Evolutionary conservation across 257 asterid species (phyloP).

Genomic region (Gentiana macrophylla): DNA sequence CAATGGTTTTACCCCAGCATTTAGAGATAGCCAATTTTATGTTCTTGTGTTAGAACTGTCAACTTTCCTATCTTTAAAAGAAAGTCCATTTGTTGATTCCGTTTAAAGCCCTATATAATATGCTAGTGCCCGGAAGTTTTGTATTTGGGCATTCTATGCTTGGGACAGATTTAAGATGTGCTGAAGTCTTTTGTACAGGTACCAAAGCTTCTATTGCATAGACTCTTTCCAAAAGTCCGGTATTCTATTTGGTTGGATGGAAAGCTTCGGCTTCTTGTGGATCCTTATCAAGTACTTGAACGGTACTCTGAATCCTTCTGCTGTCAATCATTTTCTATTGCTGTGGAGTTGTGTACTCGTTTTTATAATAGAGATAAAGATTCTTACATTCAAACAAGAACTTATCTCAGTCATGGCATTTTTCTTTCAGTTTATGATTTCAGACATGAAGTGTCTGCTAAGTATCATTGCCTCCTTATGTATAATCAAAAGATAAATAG

Average conservation of each 20-base stretch:
- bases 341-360: background rate
- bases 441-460: too few species aligned
- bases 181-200: slow-evolving; percentile 41
- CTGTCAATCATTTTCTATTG: slow-evolving; percentile 6
- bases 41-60: background rate
- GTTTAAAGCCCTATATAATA: too few species aligned
- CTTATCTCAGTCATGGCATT: background rate
- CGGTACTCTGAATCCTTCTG: slow-evolving; percentile 36
- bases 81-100: too few species aligned
- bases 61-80: too few species aligned
- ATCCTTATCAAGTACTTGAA: slow-evolving; percentile 93
- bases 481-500: too few species aligned
- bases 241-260: slow-evolving; percentile 96
- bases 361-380: background rate
- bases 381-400: background rate
- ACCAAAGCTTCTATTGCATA: slow-evolving; percentile 85
- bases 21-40: background rate
- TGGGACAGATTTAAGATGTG: slow-evolving; percentile 5
- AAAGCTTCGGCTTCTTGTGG: slow-evolving; percentile 85
- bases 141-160: background rate
- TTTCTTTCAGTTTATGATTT: background rate
- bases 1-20: background rate
- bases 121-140: background rate
- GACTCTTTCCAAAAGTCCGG: slow-evolving; percentile 85
- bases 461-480: too few species aligned